Evolutionary conservation across 2,329 filamentous ascomycete species (phyloP).

Genomic region (Talaromyces sp.): DNA sequence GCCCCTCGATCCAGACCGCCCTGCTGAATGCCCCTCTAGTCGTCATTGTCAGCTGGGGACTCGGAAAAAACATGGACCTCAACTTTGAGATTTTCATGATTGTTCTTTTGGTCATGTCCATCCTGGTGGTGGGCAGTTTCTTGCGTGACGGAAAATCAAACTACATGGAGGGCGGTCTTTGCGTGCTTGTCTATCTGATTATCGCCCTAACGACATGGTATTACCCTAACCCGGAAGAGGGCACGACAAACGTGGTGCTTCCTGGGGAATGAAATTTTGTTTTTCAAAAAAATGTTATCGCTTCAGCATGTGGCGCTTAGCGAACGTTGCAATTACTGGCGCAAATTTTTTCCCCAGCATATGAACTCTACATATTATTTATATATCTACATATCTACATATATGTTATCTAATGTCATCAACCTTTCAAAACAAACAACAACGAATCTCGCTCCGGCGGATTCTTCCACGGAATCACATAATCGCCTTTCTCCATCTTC

Average conservation of each 20-base stretch:
- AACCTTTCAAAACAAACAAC: neutral
- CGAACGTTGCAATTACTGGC: neutral
- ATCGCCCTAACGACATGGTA: slow-evolving; percentile 58
- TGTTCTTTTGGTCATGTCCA: slow-evolving; percentile 71
- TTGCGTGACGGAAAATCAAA: slow-evolving; percentile 83
- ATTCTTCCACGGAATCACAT: neutral
- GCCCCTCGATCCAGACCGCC: slow-evolving; percentile 81
- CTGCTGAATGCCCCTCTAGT: slow-evolving; percentile 80
- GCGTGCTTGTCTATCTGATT: slow-evolving; percentile 60
- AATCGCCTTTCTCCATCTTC: slow-evolving; percentile 1
- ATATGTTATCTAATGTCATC: neutral
- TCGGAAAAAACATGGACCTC: slow-evolving; percentile 64
- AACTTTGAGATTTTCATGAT: slow-evolving; percentile 87
- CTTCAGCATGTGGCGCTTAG: neutral
- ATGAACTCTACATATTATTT: neutral
- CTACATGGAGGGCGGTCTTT: slow-evolving; percentile 79
- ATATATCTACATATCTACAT: neutral
- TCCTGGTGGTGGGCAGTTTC: slow-evolving; percentile 83
- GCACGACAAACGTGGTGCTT: slow-evolving; percentile 2
- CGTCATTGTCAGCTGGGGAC: slow-evolving; percentile 76
- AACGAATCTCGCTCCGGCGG: neutral
- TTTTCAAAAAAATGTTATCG: neutral
- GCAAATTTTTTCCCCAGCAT: neutral
- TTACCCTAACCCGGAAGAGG: slow-evolving; percentile 48
- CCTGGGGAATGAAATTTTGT: neutral